phyloP scores from a whole-genome alignment of 768 basidiomycete genomes.

The Phanerochaete sordida region DNA sequence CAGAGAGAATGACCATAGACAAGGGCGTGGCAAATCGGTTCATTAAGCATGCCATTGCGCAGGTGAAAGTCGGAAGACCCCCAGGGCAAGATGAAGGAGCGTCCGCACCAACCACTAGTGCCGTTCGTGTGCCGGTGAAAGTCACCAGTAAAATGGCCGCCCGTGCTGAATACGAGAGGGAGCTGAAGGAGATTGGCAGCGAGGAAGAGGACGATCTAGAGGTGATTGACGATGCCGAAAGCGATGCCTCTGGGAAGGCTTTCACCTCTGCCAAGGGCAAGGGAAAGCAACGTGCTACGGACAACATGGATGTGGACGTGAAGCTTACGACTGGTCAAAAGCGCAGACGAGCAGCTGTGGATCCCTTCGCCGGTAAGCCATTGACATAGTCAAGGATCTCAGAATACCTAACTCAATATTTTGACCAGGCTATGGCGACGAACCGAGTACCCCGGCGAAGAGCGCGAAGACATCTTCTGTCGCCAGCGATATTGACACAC shows the following conservation, averaged over 20 bases:
- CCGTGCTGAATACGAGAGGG: slow-evolving; percentile 58
- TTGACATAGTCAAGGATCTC: slow-evolving; percentile 13
- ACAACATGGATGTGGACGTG: not conserved
- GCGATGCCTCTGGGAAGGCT: slow-evolving; percentile 35
- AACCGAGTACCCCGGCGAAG: slow-evolving; percentile 12
- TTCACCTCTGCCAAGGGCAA: slow-evolving; percentile 21
- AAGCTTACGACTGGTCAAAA: slow-evolving; percentile 25
- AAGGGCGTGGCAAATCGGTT: slow-evolving; percentile 78
- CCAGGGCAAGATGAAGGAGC: slow-evolving; percentile 17
- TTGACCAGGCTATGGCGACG: slow-evolving; percentile 30
- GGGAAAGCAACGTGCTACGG: slow-evolving; percentile 14
- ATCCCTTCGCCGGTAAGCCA: slow-evolving; percentile 64
- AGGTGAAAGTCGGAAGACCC: slow-evolving; percentile 36
- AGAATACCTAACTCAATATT: slow-evolving; percentile 15
- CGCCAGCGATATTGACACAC: slow-evolving; percentile 4
- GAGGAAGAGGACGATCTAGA: slow-evolving; percentile 41
- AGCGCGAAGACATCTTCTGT: slow-evolving; percentile 11
- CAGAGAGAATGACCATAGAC: slow-evolving; percentile 55
- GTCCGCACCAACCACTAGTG: slow-evolving; percentile 7
- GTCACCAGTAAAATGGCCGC: slow-evolving; percentile 74
- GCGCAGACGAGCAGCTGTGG: slow-evolving; percentile 50
- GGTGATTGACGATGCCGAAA: slow-evolving; percentile 32
- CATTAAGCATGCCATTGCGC: slow-evolving; percentile 79
- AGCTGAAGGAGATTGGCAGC: slow-evolving; percentile 40
- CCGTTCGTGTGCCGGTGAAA: slow-evolving; percentile 42